Conservation (phyloP, 23 red algal genomes). For the Gracilariopsis chorda region DNA sequence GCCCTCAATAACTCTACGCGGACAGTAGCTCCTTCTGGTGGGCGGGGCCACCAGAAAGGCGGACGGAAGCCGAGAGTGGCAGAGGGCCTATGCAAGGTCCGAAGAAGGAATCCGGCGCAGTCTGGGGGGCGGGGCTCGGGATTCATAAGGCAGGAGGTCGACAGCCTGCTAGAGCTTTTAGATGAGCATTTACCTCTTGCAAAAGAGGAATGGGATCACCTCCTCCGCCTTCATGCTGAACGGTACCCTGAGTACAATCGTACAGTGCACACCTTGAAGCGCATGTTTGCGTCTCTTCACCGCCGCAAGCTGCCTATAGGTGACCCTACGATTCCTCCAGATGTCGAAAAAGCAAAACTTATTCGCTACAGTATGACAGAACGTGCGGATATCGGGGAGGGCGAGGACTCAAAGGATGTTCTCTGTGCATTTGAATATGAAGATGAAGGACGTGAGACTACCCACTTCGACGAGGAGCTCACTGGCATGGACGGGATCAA, state of each 20-base stretch:
- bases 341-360: background rate
- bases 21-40: no score
- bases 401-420: background rate
- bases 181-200: background rate
- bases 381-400: background rate
- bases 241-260: background rate
- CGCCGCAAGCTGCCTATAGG: background rate
- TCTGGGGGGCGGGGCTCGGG: background rate
- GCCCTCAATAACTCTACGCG: no score
- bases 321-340: background rate
- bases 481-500: background rate
- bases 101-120: no score
- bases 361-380: background rate
- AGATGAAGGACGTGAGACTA: background rate
- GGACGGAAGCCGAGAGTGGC: no score
- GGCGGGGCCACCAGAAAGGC: no score
- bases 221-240: background rate
- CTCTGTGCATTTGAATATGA: background rate
- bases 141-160: background rate
- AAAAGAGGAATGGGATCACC: background rate
- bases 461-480: background rate
- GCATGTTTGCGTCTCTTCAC: background rate
- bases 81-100: no score
- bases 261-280: background rate
- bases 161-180: background rate